Evolutionary conservation across 176 grass and related monocot species (phyloP), one percentile per base, ranked within the genome.

Genomic region (Panicum miliaceum): DNA sequence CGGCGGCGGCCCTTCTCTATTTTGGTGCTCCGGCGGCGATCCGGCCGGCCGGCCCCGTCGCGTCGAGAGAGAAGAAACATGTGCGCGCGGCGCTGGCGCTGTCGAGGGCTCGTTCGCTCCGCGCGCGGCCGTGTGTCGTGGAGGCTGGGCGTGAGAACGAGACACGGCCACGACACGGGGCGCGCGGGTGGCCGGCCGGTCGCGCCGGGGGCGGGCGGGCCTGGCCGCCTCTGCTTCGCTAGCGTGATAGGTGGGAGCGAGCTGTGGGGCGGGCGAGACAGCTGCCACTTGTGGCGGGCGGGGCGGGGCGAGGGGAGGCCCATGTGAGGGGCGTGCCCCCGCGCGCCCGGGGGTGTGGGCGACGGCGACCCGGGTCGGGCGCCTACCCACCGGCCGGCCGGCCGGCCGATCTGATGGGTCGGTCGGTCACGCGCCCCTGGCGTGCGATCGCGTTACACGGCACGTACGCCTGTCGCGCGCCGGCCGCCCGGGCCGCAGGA

Each of bases 301-400:
- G 62, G 51, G 76, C 63, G n/a, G n/a, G n/a, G n/a, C n/a, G n/a
- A n/a, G n/a, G n/a, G n/a, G 60, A 86, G 52, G 54, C 53, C 84
- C 90, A 90, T 86, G 90, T 91, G 92, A 87, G 76, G 52, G 29
- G 54, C 71, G 27, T 60, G 81, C 75, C 9, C 34, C 65, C 38
- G 66, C 85, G 64, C n/a, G 53, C 52, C 34, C 34, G 3, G 11
- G 46, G 46, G 51, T 2, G 48, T 13, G 14, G 27, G 66, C 56
- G 79, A 77, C 60, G 79, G 84, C 60, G 88, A 81, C 47, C 8
- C 12, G 70, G 73, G 67, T 83, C 51, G 43, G 66, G 64, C 80
- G 73, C 34, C 61, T 1, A 8, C 14, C 69, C 26, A 50, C 43
- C 69, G 25, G 25, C 43, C 69, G 41, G 22, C 3, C 20, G 18